phyloP scores from a whole-genome alignment of 2,329 filamentous ascomycete species.

The Xylaria sp. region DNA sequence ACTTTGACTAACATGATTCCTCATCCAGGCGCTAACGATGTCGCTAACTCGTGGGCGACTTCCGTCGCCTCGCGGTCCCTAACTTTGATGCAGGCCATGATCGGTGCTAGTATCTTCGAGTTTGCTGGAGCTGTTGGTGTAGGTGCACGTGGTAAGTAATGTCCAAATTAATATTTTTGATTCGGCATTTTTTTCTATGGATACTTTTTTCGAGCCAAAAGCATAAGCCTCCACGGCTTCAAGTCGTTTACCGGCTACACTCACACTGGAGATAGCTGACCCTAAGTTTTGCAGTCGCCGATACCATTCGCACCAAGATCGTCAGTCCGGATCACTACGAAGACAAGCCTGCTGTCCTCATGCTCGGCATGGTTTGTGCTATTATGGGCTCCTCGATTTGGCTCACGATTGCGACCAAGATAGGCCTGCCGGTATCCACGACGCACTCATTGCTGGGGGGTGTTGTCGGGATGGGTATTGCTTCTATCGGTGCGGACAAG shows the following conservation, averaged over 20 bases:
- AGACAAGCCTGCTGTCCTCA: slow-evolving; percentile 56
- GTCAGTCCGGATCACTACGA: slow-evolving; percentile 53
- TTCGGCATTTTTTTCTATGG: too few species aligned
- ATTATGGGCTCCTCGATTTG: slow-evolving; percentile 58
- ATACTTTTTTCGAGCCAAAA: too few species aligned
- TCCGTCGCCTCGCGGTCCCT: slow-evolving; percentile 73
- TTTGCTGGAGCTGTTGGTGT: slow-evolving; percentile 66
- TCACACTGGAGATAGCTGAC: neutral
- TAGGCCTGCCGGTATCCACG: slow-evolving; percentile 65
- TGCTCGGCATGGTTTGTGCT: slow-evolving; percentile 64
- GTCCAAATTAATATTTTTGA: too few species aligned
- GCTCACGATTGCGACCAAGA: slow-evolving; percentile 60
- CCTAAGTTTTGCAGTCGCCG: slow-evolving; percentile 47
- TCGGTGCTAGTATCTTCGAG: slow-evolving; percentile 64
- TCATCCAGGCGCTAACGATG: slow-evolving; percentile 61
- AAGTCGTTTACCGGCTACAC: too few species aligned
- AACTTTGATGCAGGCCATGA: slow-evolving; percentile 64
- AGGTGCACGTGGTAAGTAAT: slow-evolving; percentile 53
- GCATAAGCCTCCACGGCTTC: too few species aligned
- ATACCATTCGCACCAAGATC: slow-evolving; percentile 66
- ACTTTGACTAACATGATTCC: neutral
- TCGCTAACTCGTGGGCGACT: slow-evolving; percentile 78
- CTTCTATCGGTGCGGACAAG: slow-evolving; percentile 55
- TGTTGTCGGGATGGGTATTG: slow-evolving; percentile 64
- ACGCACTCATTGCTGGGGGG: slow-evolving; percentile 66